These are phyloP conservation scores for Agaricus blazei DNA, from an alignment of 768 basidiomycete genomes.

Conservation along the genomic window DNA sequence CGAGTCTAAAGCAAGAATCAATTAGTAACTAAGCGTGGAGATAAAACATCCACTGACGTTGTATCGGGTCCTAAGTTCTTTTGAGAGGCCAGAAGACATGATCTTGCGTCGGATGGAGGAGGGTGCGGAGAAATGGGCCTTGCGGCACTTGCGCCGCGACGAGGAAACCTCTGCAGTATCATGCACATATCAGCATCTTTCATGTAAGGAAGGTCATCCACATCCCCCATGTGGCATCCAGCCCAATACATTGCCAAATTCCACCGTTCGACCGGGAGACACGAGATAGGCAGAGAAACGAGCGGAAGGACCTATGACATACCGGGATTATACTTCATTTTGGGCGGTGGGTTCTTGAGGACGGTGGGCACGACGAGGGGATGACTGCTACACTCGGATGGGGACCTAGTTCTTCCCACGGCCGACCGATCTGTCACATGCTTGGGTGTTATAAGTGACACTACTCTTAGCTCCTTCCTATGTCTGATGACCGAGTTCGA, in stretches of 20 bases:
- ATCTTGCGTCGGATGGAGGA: conserved; percentile 95
- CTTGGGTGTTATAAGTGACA: conserved; percentile 16
- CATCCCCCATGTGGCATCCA: conserved; percentile 45
- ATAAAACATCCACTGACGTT: conserved; percentile 50
- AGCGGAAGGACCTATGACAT: conserved; percentile 33
- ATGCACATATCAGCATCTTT: conserved; percentile 26
- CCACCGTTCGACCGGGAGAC: conserved; percentile 19
- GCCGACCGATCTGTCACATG: conserved; percentile 28
- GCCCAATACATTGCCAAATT: conserved; percentile 30
- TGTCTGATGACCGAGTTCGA: conserved; percentile 46
- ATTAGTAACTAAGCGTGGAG: not conserved
- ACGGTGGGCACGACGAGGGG: conserved; percentile 46
- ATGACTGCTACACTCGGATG: not conserved
- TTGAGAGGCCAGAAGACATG: conserved; percentile 94
- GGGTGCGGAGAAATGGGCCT: conserved; percentile 95
- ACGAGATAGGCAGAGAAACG: conserved; percentile 17
- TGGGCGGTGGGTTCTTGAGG: conserved; percentile 50
- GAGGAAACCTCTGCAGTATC: conserved; percentile 69
- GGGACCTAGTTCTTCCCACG: conserved; percentile 29
- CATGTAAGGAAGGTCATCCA: conserved; percentile 15
- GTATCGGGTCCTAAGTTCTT: conserved; percentile 91
- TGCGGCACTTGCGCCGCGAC: conserved; percentile 96
- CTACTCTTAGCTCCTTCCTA: conserved; percentile 5
- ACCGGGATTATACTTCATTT: conserved; percentile 85
- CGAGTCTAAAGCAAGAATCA: conserved; percentile 52